A percentile compares a stretch with the other conserved stretches of the same genome.
These are phyloP conservation scores for Dryas drummondii DNA, from an alignment of 306 rosid species.

Conservation along the genomic window DNA sequence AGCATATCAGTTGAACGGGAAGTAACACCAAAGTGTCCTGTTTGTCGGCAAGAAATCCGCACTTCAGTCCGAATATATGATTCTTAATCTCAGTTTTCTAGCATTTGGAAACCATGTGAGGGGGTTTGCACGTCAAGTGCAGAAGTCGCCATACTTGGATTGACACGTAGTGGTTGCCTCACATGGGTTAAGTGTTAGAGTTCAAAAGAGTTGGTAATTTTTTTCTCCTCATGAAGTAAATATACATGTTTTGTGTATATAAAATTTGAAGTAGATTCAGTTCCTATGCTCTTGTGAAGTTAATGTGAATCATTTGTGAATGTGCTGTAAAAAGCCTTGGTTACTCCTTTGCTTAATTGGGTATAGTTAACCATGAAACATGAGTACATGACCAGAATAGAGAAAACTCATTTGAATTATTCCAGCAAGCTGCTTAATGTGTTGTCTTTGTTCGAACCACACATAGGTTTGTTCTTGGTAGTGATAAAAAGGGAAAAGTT, in stretches of 20 bases:
- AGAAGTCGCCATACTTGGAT: not conserved
- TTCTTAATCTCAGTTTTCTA: conserved; percentile 34
- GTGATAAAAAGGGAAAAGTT: too few species aligned
- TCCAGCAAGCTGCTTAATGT: too few species aligned
- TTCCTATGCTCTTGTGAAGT: not conserved
- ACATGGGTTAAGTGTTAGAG: not conserved
- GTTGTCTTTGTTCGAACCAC: too few species aligned
- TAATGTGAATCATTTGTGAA: not conserved
- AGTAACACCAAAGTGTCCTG: conserved; percentile 78
- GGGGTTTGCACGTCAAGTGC: not conserved
- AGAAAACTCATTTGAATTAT: too few species aligned
- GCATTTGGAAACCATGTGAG: not conserved
- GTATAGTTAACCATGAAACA: too few species aligned
- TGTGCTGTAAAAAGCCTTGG: not conserved
- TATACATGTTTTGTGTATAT: not conserved
- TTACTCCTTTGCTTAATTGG: not conserved
- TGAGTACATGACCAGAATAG: too few species aligned
- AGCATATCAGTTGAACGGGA: conserved; percentile 64
- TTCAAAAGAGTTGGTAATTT: not conserved
- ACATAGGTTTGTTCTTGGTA: too few species aligned
- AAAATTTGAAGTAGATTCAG: not conserved
- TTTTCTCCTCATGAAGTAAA: not conserved
- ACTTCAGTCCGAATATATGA: conserved; percentile 66
- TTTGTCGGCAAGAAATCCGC: conserved; percentile 79
- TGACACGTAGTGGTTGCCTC: not conserved